These are phyloP conservation scores for Ophiocordyceps australis DNA, from an alignment of 2,329 filamentous ascomycete species.

Conservation along the genomic window DNA sequence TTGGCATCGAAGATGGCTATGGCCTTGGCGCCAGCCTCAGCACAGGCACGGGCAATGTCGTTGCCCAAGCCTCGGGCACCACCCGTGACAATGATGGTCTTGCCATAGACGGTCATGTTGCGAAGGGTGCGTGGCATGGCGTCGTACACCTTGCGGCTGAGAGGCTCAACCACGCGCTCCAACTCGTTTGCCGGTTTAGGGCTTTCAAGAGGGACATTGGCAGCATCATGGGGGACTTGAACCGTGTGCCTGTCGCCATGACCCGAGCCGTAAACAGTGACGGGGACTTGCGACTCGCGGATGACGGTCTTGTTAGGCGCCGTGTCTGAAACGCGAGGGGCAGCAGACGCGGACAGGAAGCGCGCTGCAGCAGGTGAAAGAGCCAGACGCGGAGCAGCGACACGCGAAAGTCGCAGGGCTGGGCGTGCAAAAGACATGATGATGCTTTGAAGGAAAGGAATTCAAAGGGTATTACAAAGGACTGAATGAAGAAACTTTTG, in stretches of 20 bases:
- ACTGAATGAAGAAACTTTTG: background rate
- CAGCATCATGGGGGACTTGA: conserved; percentile 24
- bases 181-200: conserved; percentile 17
- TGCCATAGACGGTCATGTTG: conserved; percentile 50
- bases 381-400: conserved; percentile 9
- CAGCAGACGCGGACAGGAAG: conserved; percentile 13
- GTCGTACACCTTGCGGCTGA: conserved; percentile 33
- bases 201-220: conserved; percentile 22
- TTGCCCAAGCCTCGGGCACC: conserved; percentile 63
- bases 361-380: conserved; percentile 8
- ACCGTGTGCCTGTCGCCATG: conserved; percentile 38
- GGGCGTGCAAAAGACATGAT: conserved; percentile 18
- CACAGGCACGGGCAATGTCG: conserved; percentile 61
- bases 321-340: conserved; percentile 16
- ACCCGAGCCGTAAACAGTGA: conserved; percentile 29
- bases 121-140: conserved; percentile 46
- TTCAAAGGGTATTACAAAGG: background rate
- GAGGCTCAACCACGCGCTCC: conserved; percentile 28
- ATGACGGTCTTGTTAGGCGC: conserved; percentile 31
- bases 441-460: background rate
- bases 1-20: conserved; percentile 64
- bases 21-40: conserved; percentile 57
- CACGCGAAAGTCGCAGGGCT: conserved; percentile 14
- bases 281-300: conserved; percentile 36
- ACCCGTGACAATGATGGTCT: conserved; percentile 56